Evolutionary conservation across 495 filamentous ascomycete genomes (phyloP), one percentile per base, ranked within the genome.

Genomic region (Lasiosphaeriaceae sp.): DNA sequence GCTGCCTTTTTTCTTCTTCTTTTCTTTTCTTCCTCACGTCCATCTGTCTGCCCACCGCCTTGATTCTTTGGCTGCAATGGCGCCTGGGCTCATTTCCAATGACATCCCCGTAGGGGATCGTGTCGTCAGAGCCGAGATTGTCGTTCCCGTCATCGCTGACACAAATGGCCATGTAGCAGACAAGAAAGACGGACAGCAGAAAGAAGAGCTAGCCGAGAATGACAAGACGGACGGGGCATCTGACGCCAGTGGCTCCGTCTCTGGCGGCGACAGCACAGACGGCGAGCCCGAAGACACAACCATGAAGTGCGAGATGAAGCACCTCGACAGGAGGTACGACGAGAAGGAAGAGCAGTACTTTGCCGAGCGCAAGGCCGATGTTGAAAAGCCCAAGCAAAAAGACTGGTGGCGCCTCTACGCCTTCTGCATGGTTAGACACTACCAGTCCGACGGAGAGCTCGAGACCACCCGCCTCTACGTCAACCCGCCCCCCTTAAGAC

Each of bases 231-330:
- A n/a, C 24, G 39, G 37, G 21, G 24, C 50, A 8, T 26, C 39
- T n/a, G n/a, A n/a, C n/a, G 12, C 0, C 39, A 22, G 46, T n/a
- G n/a, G 24, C 11, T 5, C 34, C 17, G 41, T 46, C 22, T 29
- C 43, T 1, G 20, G 35, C 21, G 57, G 31, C n/a, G 58, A 51
- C 7, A 35, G 53, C 11, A 21, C 54, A 34, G 26, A 48, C 24
- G 43, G 41, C 2, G 47, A 37, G 17, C 45, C 64, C 3, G 50
- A 47, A 20, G 64, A 71, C 35, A 54, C 67, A 45, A 55, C 62
- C 39, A 68, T 74, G 65, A 70, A 69, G 43, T 72, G 66, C 54
- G 70, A 72, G 57, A 63, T 74, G 22, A 72, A 74, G 58, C 65
- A 72, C n/a, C 65, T 74, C 47, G 66, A 72, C 44, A 43, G 62